Evolutionary conservation across 2,329 filamentous ascomycete genomes (phyloP), one percentile per base, ranked within the genome.

Genomic region (Ophiostoma sp.): DNA sequence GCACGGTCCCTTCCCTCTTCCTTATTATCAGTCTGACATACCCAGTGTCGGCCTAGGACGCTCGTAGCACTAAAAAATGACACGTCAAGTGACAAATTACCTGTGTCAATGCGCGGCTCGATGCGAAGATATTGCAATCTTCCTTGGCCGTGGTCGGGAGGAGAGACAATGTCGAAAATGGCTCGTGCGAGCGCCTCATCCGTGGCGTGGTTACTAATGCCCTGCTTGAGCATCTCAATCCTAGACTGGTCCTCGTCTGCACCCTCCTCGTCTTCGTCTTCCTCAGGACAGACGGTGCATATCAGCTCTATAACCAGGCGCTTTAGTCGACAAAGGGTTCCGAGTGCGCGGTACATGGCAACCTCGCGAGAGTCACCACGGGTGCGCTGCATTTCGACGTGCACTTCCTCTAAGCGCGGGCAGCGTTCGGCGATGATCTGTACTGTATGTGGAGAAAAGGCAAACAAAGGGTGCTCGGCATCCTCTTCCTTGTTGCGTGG

Each of bases 121-220:
- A 59, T 59, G 55, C 55, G 55, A 33, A 59, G 55, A 59, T 59
- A 59, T 59, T 59, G 55, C 55, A 33, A 3, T 31, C 55, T 31
- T 31, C 55, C 55, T 33, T 31, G 55, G 25, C 25, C 55, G 8
- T 59, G 55, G 55, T 15, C 55, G 25, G 55, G 25, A 59, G 1
- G 25, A 1, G 28, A 59, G 55, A 59, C 55, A 19, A 33, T 19
- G 9, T 59, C 55, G 15, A 59, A 59, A 31, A 59, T 59, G 25
- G 55, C 55, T 31, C 55, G 55, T 19, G 55, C 55, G 55, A 59
- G 55, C 55, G 25, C 28, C 55, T 31, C 55, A 7, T 59, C 55
- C 15, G 28, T 31, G 55, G 55, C 55, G 25, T 33, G 28, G 55
- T 59, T 59, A 9, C 55, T 59, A 12, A 59, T 2, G 2, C 1